Base-by-base conservation (phyloP, 2,329 filamentous ascomycete species). In the Diaporthe caulivora region DNA sequence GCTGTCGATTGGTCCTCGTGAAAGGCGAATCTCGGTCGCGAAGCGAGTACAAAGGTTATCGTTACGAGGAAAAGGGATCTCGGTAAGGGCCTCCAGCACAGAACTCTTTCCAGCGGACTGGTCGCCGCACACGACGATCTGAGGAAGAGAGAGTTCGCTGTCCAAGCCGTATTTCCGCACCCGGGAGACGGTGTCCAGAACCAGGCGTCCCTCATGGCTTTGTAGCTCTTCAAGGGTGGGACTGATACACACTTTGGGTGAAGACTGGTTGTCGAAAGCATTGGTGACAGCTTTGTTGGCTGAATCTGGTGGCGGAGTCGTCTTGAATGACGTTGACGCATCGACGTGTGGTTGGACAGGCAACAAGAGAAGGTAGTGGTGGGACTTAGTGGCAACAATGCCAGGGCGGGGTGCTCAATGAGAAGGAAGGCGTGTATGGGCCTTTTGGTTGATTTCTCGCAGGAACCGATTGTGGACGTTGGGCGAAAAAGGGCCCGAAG, bases 1-100 rank as follows among this genome's bases (percentile, higher is more conserved):
- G 4, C 49, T 57, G 11, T 31, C 42, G 9, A 17, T 11, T 1
- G 55, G 37, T 1, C 71, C 72, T 6, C 57, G 57, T 26, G 65
- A 67, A n/a, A 70, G 65, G 29, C 72, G 51, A 15, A 73, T 71
- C 29, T 73, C 72, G 2, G 72, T 73, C 6, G 72, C 72, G 17
- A 73, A 73, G 3, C 72, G 72, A 9, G 72, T 73, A 18, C 72
- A 73, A 21, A 73, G 40, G 11, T 73, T 73, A 31, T 73, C 72
- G 1, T 49, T 31, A 11, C 72, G 11, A 1, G 72, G 72, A 31
- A 73, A 73, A 3, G 72, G 72, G 17, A 73, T 73, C 49, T 73
- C 72, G 2, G 72, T 73, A 2, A 73, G 49, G 15, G 72, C 72
- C 13, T 73, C 54, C 0, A 74, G 47, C 6, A 72, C 62, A 2